Evolutionary conservation across 1,284 basidiomycete genomes (phyloP), one percentile per base, ranked within the genome.

Genomic region (Ustilago sp.): DNA sequence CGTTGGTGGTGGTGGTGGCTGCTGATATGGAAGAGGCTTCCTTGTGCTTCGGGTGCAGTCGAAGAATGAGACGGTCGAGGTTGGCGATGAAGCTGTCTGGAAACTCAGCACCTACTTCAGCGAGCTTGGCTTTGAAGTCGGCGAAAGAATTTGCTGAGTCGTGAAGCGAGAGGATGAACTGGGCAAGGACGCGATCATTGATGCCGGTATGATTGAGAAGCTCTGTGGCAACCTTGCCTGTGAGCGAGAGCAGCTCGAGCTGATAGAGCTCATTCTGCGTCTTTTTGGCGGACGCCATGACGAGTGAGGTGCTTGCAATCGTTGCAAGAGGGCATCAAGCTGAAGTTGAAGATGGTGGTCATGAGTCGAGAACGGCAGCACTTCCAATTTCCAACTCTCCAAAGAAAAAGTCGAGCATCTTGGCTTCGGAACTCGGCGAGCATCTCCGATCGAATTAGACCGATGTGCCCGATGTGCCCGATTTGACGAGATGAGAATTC

Each of bases 91-190:
- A 94, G 48, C 92, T 93, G 70, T 94, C 92, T 2, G 94, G 92
- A 84, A 98, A 96, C 74, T 92, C 91, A 39, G 94, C 93, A 45
- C 93, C 94, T 63, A 91, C 89, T 75, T 92, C 92, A 68, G 90
- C 89, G 59, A 99, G 90, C 86, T 93, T 93, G 54, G 87, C 83
- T 87, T 94, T 93, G 90, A 99, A 99, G 63, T 91, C 90, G 13
- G 88, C 87, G 52, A 94, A 88, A 69, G 90, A 91, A 79, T 90
- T 93, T 83, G 93, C 92, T 80, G 93, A 88, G 77, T 94, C 93
- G 87, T 99, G 96, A 60, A 98, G 90, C 83, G 90, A 89, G 77
- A 99, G 95, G 75, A 98, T 91, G 87, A 97, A 99, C 88, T 99
- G 95, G 32, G 96, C 94, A 39, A 96, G 89, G 12, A 92, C 92